phyloP scores from a whole-genome alignment of 2,329 filamentous ascomycete genomes.

The Calonectria pseudoturangicola region DNA sequence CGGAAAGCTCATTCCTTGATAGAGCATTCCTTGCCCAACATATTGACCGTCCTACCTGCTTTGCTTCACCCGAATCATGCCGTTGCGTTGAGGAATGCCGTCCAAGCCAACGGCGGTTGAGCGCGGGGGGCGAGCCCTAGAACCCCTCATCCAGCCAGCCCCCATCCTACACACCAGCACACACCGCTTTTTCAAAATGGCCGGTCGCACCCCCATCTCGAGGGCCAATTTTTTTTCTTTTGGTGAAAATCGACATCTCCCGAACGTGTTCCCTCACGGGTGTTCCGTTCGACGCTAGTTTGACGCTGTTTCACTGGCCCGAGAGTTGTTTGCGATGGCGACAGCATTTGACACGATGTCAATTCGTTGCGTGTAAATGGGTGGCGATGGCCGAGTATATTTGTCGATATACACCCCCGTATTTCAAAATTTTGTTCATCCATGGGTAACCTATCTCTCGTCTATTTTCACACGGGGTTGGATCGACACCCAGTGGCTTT shows the following conservation, averaged over 20 bases:
- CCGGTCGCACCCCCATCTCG: constrained; percentile 36
- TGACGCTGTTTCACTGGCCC: constrained; percentile 31
- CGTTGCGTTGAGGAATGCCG: constrained; percentile 33
- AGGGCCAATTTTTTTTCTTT: constrained; percentile 28
- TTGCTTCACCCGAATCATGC: constrained; percentile 36
- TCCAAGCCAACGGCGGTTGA: constrained; percentile 28
- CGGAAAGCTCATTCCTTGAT: constrained; percentile 6
- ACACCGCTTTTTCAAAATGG: constrained; percentile 53
- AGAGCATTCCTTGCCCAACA: constrained; percentile 22
- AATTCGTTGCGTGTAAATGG: not conserved
- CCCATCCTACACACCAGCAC: constrained; percentile 45
- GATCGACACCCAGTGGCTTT: constrained; percentile 21
- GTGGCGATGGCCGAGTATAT: not conserved
- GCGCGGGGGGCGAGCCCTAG: constrained; percentile 41
- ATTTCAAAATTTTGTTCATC: not conserved
- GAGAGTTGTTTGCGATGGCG: constrained; percentile 11
- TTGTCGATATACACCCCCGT: constrained; percentile 1
- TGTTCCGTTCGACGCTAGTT: constrained; percentile 14
- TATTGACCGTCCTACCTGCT: constrained; percentile 18
- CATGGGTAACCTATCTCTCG: not conserved
- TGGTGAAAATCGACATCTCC: constrained; percentile 45
- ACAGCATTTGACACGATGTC: constrained; percentile 20
- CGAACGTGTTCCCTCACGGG: constrained; percentile 20
- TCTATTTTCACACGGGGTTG: not conserved
- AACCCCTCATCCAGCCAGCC: constrained; percentile 50